Percentiles rank a stretch among this genome's conserved stretches.
These are phyloP conservation scores for Talaromyces sp. DNA, from an alignment of 2,329 filamentous ascomycete genomes.

Conservation along the genomic window DNA sequence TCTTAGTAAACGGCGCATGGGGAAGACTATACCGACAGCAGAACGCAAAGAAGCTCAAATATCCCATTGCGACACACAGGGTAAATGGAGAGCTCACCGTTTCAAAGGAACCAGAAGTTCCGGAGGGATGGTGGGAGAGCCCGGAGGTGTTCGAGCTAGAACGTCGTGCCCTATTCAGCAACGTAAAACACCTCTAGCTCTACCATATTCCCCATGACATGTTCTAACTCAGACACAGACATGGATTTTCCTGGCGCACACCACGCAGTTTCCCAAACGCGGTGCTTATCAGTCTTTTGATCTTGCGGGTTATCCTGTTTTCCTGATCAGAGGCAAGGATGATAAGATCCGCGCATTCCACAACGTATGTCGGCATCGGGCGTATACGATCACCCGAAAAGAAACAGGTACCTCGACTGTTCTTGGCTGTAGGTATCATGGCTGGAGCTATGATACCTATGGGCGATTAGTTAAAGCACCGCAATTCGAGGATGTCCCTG, in stretches of 20 bases:
- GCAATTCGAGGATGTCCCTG: conserved; percentile 58
- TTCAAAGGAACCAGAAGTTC: conserved; percentile 46
- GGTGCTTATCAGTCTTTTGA: conserved; percentile 62
- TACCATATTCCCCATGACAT: too few relatives aligned
- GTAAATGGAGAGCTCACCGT: conserved; percentile 21
- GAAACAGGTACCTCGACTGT: conserved; percentile 55
- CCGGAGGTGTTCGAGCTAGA: conserved; percentile 52
- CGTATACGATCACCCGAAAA: conserved; percentile 60
- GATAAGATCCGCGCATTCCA: conserved; percentile 61
- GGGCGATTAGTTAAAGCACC: conserved; percentile 64
- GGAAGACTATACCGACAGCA: conserved; percentile 9
- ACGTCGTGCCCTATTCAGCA: conserved; percentile 53
- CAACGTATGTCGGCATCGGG: conserved; percentile 65
- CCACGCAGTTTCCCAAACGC: conserved; percentile 52
- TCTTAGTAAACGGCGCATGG: conserved; percentile 16
- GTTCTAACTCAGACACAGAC: conserved; percentile 22
- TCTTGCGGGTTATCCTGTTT: conserved; percentile 60
- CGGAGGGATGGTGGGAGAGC: conserved; percentile 42
- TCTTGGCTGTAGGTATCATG: conserved; percentile 64
- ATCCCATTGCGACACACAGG: not conserved
- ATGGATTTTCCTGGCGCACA: conserved; percentile 42
- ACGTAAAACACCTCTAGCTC: conserved; percentile 31
- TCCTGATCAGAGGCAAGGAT: conserved; percentile 56
- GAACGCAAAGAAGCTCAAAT: not conserved
- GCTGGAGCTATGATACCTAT: conserved; percentile 63